Conservation (phyloP, 805 yeast genomes). For the Saccharomycopsis synnaedendra region DNA sequence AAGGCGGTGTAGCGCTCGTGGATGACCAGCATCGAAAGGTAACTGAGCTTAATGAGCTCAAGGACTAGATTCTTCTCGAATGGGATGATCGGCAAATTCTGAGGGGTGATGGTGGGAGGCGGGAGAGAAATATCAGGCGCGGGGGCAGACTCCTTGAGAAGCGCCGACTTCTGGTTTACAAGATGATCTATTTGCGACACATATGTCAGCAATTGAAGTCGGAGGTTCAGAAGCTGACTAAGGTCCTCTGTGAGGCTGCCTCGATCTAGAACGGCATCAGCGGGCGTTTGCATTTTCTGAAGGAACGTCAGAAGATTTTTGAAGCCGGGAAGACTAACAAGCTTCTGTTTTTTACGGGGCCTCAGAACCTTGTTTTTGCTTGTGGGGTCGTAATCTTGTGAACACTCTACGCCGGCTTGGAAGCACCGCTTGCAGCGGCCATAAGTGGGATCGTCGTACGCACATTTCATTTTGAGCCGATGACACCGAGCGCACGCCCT, state of each 20-base stretch:
- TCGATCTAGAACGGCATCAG: neutral
- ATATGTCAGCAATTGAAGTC: conserved; percentile 12
- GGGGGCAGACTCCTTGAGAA: neutral
- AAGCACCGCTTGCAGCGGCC: conserved; percentile 36
- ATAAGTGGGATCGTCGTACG: conserved; percentile 34
- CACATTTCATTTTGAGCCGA: conserved; percentile 40
- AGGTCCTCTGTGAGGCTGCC: conserved; percentile 8
- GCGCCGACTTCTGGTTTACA: conserved; percentile 8
- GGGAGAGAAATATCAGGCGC: conserved; percentile 3
- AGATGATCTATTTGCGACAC: conserved; percentile 15
- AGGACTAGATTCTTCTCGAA: conserved; percentile 26
- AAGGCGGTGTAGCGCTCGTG: conserved; percentile 26
- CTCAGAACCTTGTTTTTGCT: conserved; percentile 28
- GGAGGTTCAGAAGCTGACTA: conserved; percentile 8
- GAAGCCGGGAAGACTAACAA: conserved; percentile 15
- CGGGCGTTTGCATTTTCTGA: conserved; percentile 1
- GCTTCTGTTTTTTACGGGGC: conserved; percentile 23
- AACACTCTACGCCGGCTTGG: conserved; percentile 33
- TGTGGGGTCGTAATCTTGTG: conserved; percentile 42
- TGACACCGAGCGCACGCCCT: conserved; percentile 49
- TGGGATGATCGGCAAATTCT: conserved; percentile 26
- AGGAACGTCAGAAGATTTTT: conserved; percentile 8
- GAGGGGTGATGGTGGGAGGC: conserved; percentile 9
- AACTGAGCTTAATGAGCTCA: conserved; percentile 27
- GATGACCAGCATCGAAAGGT: conserved; percentile 27